Evolutionary conservation across 139 green algal species (phyloP).

Genomic region (Coccomyxa sp.): DNA sequence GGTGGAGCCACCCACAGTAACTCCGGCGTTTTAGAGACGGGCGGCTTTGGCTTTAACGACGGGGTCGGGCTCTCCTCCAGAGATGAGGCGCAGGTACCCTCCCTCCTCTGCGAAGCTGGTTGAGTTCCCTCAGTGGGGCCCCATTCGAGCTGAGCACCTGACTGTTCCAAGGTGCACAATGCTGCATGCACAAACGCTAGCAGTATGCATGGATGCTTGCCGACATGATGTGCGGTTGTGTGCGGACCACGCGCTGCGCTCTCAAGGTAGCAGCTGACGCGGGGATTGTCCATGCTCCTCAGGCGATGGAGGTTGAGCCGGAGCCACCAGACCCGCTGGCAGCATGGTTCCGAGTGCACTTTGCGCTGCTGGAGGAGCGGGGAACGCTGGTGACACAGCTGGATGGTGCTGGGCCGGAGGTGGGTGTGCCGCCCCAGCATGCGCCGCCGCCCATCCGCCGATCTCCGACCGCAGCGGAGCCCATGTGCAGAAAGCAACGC

Average conservation of each 20-base stretch:
- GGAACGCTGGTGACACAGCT: neutral
- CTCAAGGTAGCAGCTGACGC: too few relatives aligned
- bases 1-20: neutral
- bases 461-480: neutral
- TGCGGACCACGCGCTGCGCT: neutral
- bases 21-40: neutral
- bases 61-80: neutral
- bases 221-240: neutral
- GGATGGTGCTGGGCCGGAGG: neutral
- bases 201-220: neutral
- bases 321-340: neutral
- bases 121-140: neutral
- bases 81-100: neutral
- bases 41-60: neutral
- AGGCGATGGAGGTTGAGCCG: neutral
- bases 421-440: neutral
- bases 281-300: neutral
- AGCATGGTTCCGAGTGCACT: neutral
- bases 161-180: neutral
- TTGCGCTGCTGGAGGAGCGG: neutral
- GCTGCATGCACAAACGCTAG: neutral
- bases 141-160: neutral
- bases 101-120: neutral
- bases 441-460: too few relatives aligned
- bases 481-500: neutral